Base-by-base conservation (phyloP, 306 rosid species). In the Cicer cuneatum region DNA sequence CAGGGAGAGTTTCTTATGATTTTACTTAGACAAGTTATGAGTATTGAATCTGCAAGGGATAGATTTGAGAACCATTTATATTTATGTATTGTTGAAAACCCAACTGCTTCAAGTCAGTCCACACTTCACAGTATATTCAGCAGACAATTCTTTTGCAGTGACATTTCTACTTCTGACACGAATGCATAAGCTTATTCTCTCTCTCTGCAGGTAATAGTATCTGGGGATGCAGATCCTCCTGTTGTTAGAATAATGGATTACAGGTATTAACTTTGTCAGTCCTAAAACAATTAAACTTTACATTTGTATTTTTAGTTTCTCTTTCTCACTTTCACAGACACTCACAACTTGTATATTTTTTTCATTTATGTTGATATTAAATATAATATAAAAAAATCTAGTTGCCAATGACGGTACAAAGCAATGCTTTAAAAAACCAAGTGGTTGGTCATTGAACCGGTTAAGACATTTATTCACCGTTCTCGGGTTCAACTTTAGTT, bases 201-300 rank as follows among this genome's bases (percentile, higher is more conserved):
- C 21, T 64, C 49, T 11, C 65, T 82, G 82, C 85, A 94, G 99
- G 96, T 94, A 46, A 88, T 94, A 82, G 72, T 92, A 71, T 90
- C 99, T 38, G 92, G 96, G 7, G 99, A 92, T 7, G 97, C 97
- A 58, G 98, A 90, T 86, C 99, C 99, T 41, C 99, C 99, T 1
- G 99, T 95, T 72, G 83, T 92, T 85, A 87, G 80, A 87, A 90
- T 95, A 79, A 95, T 95, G 89, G 87, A 95, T 92, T 95, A 85
- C 90, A 87, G 83, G 99, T 89, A 87, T 43, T 88, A 52, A 18
- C 10, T 68, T 57, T 43, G 15, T 18, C 33, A 35, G 33, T 66
- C 48, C 37, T 43, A 52, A 59, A 65, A 59, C 48, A 8, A 35
- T 52, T 7, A 51, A 42, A 24, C 61, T 40, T 1, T 63, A 54